Base-by-base conservation (phyloP, 2,329 filamentous ascomycete genomes). In the Phaeosphaeriaceae sp. region DNA sequence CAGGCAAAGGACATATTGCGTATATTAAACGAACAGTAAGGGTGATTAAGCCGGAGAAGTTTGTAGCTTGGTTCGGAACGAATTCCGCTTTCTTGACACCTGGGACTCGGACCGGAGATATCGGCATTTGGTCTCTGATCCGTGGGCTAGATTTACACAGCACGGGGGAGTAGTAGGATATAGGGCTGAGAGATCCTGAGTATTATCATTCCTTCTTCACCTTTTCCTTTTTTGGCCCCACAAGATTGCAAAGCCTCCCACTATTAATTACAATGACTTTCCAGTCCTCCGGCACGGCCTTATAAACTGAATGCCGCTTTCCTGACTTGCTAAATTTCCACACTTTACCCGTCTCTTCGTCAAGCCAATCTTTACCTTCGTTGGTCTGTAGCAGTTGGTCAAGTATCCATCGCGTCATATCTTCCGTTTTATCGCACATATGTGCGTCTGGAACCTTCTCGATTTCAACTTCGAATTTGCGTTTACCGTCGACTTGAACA, bases 401-500 rank as follows among this genome's bases (percentile, higher is more conserved):
- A 2, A 87, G 74, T 37, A 92, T 76, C 81, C 85, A 91, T 11
- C 60, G 20, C 28, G 8, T 41, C 21, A 23, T 34, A 0, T 44
- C 8, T 17, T 23, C 6, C 34, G 46, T 18, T 35, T 36, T 17
- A 11, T 29, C 26, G 2, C 21, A 12, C 2, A 18, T 17, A 3
- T 83, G 62, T 1, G 70, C 70, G 0, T 33, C 66, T 64, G 3
- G 80, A 71, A 35, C 80, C 76, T 79, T 78, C 1, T 83, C 79
- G 18, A 94, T 84, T 2, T 86, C 78, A n/a, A 87, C 80, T 1
- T 83, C 83, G 54, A 87, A 87, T 30, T 84, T 85, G 55, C 89
- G 73, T 71, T 88, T 92, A n/a, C 91, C 90, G 65, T 95, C 91
- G 53, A 95, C 75, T 64, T 92, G 88, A 13, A 96, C 85, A 0